Conservation (phyloP, 1,284 basidiomycete species). For the Rhodotorula sp. region DNA sequence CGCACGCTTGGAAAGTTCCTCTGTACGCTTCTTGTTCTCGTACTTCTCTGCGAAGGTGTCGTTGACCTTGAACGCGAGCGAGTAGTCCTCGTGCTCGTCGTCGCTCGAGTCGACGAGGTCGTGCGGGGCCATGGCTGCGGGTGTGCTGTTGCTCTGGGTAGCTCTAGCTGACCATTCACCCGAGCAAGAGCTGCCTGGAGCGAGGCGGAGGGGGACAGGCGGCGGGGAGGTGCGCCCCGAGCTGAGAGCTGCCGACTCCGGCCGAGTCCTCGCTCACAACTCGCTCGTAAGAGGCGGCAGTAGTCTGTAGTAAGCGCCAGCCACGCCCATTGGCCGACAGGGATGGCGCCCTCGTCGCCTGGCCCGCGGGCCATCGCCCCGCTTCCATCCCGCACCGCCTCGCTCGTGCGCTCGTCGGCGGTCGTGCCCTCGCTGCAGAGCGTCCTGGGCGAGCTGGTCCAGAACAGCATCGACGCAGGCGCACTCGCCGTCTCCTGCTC, state of each 20-base stretch:
- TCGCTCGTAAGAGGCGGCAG: no score
- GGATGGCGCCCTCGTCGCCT: not conserved
- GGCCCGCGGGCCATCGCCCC: slow-evolving; percentile 31
- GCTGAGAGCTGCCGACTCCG: no score
- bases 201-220: no score
- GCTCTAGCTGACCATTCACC: no score
- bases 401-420: slow-evolving; percentile 70
- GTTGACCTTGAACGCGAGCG: slow-evolving; percentile 58
- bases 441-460: slow-evolving; percentile 76
- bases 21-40: slow-evolving; percentile 74
- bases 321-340: no score
- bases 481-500: slow-evolving; percentile 50
- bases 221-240: not conserved
- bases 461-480: slow-evolving; percentile 67
- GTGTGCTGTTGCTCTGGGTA: not conserved
- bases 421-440: slow-evolving; percentile 77
- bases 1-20: slow-evolving; percentile 75
- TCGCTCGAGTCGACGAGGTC: slow-evolving; percentile 14
- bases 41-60: slow-evolving; percentile 81
- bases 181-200: no score
- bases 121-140: slow-evolving; percentile 1
- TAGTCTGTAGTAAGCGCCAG: no score
- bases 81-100: slow-evolving; percentile 11
- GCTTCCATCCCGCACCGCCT: slow-evolving; percentile 45
- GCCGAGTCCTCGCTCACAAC: no score